These are phyloP conservation scores for Fusarium sp. DNA, from an alignment of 2,329 filamentous ascomycete genomes.

Conservation along the genomic window DNA sequence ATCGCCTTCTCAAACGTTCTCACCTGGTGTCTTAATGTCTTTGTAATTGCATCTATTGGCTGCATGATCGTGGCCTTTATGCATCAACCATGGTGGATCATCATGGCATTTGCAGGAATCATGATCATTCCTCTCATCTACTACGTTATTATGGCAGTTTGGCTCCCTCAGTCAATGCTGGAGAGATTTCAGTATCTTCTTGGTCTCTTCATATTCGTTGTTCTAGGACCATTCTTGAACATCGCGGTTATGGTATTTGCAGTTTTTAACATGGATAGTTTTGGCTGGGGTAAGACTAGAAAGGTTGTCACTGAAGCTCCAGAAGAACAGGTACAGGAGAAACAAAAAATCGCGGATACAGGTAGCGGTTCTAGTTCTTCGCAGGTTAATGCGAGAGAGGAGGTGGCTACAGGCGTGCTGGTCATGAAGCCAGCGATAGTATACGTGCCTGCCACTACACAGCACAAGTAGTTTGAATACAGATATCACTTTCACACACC, in stretches of 20 bases:
- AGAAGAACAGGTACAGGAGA: constrained; percentile 13
- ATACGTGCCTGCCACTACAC: constrained; percentile 14
- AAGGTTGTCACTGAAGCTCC: constrained; percentile 29
- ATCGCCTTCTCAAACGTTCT: constrained; percentile 40
- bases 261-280: constrained; percentile 44
- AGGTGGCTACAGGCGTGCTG: background rate
- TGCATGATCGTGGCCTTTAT: constrained; percentile 47
- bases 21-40: constrained; percentile 42
- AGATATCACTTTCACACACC: background rate
- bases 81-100: constrained; percentile 42
- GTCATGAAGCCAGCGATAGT: constrained; percentile 9
- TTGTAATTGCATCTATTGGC: constrained; percentile 43
- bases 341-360: background rate
- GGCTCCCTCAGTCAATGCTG: constrained; percentile 40
- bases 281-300: constrained; percentile 45
- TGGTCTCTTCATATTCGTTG: constrained; percentile 38
- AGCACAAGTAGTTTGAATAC: background rate
- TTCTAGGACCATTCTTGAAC: constrained; percentile 42
- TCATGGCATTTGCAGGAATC: constrained; percentile 41
- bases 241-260: constrained; percentile 44
- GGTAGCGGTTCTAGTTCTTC: background rate
- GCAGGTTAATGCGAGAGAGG: background rate
- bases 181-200: constrained; percentile 37
- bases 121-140: constrained; percentile 43
- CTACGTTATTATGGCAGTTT: constrained; percentile 40